These are phyloP conservation scores for Phaseolus coccineus DNA, from an alignment of 331 rosid genomes.

Conservation along the genomic window DNA sequence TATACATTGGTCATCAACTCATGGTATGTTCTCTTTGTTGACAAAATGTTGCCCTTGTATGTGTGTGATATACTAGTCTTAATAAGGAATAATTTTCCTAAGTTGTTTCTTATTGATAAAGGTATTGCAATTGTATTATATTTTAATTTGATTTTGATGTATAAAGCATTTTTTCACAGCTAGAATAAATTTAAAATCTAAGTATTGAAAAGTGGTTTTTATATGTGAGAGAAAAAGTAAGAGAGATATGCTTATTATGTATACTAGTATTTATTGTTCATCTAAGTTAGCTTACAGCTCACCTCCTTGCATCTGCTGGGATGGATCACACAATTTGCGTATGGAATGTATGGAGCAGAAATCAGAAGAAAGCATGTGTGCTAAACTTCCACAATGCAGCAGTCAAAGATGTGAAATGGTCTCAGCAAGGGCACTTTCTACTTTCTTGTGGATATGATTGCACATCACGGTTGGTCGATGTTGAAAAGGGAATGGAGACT, in stretches of 20 bases:
- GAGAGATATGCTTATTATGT: conserved; percentile 36
- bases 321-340: conserved; percentile 83
- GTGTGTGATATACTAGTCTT: conserved; percentile 1
- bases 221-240: conserved; percentile 5
- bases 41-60: conserved; percentile 30
- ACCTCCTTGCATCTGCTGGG: conserved; percentile 97
- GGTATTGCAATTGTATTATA: background rate
- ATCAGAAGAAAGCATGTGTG: conserved; percentile 69
- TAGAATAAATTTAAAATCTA: conserved; percentile 29
- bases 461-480: conserved; percentile 76
- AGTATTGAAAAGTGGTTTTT: conserved; percentile 22
- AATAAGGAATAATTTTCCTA: conserved; percentile 17
- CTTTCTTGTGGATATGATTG: conserved; percentile 94
- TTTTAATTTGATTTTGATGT: background rate
- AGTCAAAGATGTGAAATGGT: conserved; percentile 88
- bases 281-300: conserved; percentile 84
- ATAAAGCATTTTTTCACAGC: conserved; percentile 7
- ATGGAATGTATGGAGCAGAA: conserved; percentile 89
- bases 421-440: conserved; percentile 62
- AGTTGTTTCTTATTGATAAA: conserved; percentile 26
- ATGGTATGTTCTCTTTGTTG: conserved; percentile 57
- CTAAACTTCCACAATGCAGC: conserved; percentile 73
- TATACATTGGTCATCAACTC: conserved; percentile 81
- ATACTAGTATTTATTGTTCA: conserved; percentile 59
- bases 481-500: conserved; percentile 80